phyloP scores from a whole-genome alignment of 140 eudicot genomes.

The Oenanthe javanica region DNA sequence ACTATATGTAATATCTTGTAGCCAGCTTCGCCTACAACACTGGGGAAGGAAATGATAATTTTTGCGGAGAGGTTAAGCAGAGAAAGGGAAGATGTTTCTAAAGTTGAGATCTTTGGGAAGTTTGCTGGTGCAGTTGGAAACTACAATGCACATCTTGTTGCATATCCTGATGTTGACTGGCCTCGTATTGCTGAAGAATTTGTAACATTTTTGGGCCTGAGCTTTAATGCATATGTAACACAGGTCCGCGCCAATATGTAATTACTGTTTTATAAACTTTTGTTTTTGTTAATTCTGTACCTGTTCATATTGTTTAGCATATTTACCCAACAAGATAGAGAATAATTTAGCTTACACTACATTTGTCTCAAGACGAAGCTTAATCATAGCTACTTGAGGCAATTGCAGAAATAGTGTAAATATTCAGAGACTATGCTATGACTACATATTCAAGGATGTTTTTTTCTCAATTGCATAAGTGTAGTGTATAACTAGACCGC shows the following conservation, averaged over 20 bases:
- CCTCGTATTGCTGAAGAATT: conserved; percentile 78
- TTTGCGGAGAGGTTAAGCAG: conserved; percentile 71
- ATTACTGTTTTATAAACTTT: neutral
- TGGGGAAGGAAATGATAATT: conserved; percentile 93
- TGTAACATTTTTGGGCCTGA: conserved; percentile 83
- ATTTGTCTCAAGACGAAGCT: neutral
- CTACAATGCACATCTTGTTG: conserved; percentile 85
- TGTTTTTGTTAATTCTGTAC: neutral
- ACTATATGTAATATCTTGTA: conserved; percentile 20
- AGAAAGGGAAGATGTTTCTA: conserved; percentile 53
- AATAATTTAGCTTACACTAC: too few species aligned
- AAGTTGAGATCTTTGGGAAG: conserved; percentile 72
- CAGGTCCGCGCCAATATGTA: conserved; percentile 43
- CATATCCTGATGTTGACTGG: conserved; percentile 81
- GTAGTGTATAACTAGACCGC: neutral
- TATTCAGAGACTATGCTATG: neutral
- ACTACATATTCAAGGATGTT: neutral
- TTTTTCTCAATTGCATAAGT: neutral
- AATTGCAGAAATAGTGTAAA: neutral
- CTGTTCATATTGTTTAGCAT: neutral
- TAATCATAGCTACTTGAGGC: neutral
- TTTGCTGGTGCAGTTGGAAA: conserved; percentile 99
- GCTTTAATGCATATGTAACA: conserved; percentile 77
- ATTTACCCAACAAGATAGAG: neutral
- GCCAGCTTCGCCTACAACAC: conserved; percentile 96